Percentiles rank a stretch among this genome's conserved stretches.
phyloP scores from a whole-genome alignment of 1,284 basidiomycete genomes.

The Entoloma clypeatum region DNA sequence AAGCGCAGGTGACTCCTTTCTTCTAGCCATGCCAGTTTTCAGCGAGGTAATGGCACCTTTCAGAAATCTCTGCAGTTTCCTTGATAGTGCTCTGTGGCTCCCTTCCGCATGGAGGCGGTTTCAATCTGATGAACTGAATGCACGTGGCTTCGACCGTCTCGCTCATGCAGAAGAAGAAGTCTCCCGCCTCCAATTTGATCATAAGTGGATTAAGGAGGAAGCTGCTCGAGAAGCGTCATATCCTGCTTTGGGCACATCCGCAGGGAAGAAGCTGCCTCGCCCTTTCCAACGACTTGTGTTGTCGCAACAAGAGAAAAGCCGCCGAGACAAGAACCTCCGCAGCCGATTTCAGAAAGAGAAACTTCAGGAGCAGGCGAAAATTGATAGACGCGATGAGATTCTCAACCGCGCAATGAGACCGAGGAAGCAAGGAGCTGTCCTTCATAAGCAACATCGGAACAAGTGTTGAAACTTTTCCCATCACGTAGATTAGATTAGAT shows the following conservation, averaged over 20 bases:
- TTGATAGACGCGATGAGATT: constrained; percentile 69
- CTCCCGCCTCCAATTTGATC: constrained; percentile 54
- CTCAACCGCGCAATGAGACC: constrained; percentile 68
- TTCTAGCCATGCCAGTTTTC: constrained; percentile 9
- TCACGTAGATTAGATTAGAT: too few relatives aligned
- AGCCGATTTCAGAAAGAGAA: constrained; percentile 70
- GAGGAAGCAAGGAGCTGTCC: constrained; percentile 41
- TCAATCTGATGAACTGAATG: constrained; percentile 52
- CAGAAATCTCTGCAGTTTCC: constrained; percentile 64
- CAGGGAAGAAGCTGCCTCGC: constrained; percentile 49
- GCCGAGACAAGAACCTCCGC: constrained; percentile 65
- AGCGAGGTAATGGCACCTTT: constrained; percentile 12
- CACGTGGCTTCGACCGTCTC: constrained; percentile 68
- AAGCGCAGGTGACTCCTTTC: constrained; percentile 58
- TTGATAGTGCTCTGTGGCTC: constrained; percentile 46
- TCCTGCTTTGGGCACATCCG: constrained; percentile 37
- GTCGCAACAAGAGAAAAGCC: constrained; percentile 72
- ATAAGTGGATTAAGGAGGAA: constrained; percentile 68
- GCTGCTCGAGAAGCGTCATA: constrained; percentile 58
- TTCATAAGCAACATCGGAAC: constrained; percentile 68
- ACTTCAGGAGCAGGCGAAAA: constrained; percentile 61
- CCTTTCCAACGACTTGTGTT: constrained; percentile 65
- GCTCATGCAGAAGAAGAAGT: constrained; percentile 71
- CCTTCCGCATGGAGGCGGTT: constrained; percentile 40
- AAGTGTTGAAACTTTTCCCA: too few relatives aligned